A percentile compares a stretch with the other conserved stretches of the same genome.
Evolutionary conservation across 148 eudicot species (phyloP).

Genomic region (Chenopodium quinoa): DNA sequence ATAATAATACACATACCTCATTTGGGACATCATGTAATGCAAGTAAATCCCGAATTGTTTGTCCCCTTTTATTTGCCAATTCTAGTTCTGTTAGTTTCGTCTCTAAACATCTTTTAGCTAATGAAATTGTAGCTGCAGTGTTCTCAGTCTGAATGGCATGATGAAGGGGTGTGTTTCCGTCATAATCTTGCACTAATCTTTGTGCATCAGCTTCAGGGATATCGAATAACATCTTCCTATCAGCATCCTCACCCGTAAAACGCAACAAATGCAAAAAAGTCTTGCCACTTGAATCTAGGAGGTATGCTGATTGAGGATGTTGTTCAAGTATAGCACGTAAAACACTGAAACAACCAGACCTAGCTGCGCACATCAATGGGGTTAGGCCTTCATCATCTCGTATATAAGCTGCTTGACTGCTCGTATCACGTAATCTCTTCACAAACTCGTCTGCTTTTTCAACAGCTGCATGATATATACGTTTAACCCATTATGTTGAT

Average conservation of each 20-base stretch:
- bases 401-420: too few species aligned
- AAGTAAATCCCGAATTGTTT: conserved; percentile 7
- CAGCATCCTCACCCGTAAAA: conserved; percentile 14
- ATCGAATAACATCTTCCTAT: not conserved
- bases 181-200: conserved; percentile 14
- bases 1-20: too few species aligned
- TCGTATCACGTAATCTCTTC: too few species aligned
- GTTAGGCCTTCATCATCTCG: too few species aligned
- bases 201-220: conserved; percentile 17
- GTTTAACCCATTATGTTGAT: too few species aligned
- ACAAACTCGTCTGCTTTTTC: too few species aligned
- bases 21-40: conserved; percentile 7
- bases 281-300: conserved; percentile 8
- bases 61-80: not conserved
- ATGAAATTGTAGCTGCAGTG: not conserved
- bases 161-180: conserved; percentile 19
- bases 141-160: conserved; percentile 12
- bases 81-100: not conserved
- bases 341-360: too few species aligned
- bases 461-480: too few species aligned
- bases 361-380: too few species aligned
- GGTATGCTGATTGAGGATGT: conserved; percentile 17
- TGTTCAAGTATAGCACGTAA: not conserved
- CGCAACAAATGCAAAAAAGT: conserved; percentile 14
- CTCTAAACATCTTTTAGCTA: conserved; percentile 2